These are phyloP conservation scores for Saccharomycopsis javanensis DNA, from an alignment of 805 yeast species.

Conservation along the genomic window DNA sequence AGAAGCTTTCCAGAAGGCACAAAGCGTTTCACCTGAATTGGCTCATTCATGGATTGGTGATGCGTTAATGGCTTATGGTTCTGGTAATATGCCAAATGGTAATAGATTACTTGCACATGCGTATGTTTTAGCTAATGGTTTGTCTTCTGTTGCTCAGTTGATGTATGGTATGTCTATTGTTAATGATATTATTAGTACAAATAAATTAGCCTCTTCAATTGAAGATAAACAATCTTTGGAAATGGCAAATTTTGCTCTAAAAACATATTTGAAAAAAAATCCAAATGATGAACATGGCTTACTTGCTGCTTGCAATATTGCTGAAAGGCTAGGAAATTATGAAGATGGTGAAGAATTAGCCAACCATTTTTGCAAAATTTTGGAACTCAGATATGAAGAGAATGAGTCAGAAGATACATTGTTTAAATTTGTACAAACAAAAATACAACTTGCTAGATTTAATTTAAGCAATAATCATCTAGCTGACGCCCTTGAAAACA, in stretches of 20 bases:
- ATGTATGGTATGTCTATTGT: slow-evolving; percentile 56
- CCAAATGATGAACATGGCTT: slow-evolving; percentile 53
- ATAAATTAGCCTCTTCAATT: slow-evolving; percentile 22
- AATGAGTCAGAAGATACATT: slow-evolving; percentile 40
- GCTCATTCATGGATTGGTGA: slow-evolving; percentile 79
- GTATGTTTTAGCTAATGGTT: slow-evolving; percentile 64
- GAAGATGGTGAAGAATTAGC: slow-evolving; percentile 43
- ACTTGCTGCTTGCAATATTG: slow-evolving; percentile 41
- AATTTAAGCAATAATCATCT: slow-evolving; percentile 51
- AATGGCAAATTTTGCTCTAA: slow-evolving; percentile 57
- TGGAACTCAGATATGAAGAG: slow-evolving; percentile 50
- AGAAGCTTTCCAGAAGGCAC: slow-evolving; percentile 63
- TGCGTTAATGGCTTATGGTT: slow-evolving; percentile 50
- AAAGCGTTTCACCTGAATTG: slow-evolving; percentile 70
- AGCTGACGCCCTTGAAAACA: slow-evolving; percentile 48
- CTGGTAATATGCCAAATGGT: slow-evolving; percentile 44
- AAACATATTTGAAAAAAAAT: slow-evolving; percentile 49
- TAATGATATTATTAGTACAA: slow-evolving; percentile 36
- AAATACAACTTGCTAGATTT: slow-evolving; percentile 64
- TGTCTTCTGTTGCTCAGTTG: slow-evolving; percentile 56
- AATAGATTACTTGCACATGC: slow-evolving; percentile 65
- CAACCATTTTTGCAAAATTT: slow-evolving; percentile 33
- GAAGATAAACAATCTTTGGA: slow-evolving; percentile 55
- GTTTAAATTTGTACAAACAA: slow-evolving; percentile 44
- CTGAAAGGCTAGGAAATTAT: slow-evolving; percentile 65